Conservation (phyloP, 2,329 filamentous ascomycete genomes). For the Xylaria sp. region DNA sequence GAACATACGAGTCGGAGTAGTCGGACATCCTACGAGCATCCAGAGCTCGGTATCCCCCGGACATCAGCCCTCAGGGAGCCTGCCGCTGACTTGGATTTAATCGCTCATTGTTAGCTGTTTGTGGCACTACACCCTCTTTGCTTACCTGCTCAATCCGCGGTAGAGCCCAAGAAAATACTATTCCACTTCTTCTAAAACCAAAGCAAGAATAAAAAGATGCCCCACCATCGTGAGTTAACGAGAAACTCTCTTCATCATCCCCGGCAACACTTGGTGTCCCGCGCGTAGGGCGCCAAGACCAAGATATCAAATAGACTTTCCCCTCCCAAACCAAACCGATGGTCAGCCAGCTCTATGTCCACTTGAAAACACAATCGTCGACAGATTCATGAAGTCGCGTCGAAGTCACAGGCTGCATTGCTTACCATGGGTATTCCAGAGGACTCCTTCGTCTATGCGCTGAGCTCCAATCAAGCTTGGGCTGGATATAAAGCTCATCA, state of each 20-base stretch:
- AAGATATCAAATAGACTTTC: not conserved
- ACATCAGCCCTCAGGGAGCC: slow-evolving; percentile 13
- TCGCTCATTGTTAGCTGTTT: slow-evolving; percentile 23
- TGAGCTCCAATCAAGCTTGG: slow-evolving; percentile 78
- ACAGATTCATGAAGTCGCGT: slow-evolving; percentile 10
- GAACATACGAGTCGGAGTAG: slow-evolving; percentile 27
- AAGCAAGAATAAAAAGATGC: slow-evolving; percentile 24
- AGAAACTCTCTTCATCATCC: slow-evolving; percentile 21
- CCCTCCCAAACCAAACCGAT: slow-evolving; percentile 5
- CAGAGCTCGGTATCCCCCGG: slow-evolving; percentile 19
- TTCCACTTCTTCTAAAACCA: slow-evolving; percentile 8
- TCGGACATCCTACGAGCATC: slow-evolving; percentile 18
- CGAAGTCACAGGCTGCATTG: slow-evolving; percentile 19
- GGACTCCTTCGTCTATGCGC: slow-evolving; percentile 70
- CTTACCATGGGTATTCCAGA: slow-evolving; percentile 51
- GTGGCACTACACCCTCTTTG: slow-evolving; percentile 10
- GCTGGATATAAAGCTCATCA: slow-evolving; percentile 71
- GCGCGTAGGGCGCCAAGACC: slow-evolving; percentile 7
- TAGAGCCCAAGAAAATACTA: slow-evolving; percentile 9
- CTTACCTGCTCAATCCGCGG: not conserved
- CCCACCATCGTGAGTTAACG: slow-evolving; percentile 36
- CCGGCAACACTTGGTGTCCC: slow-evolving; percentile 6
- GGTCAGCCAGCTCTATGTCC: slow-evolving; percentile 11
- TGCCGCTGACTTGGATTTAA: slow-evolving; percentile 9
- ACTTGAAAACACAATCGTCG: slow-evolving; percentile 2